Percentiles rank a stretch among this genome's conserved stretches.
Conservation (phyloP, 108 stramenopile genomes). For the Nitzschia putrida region DNA sequence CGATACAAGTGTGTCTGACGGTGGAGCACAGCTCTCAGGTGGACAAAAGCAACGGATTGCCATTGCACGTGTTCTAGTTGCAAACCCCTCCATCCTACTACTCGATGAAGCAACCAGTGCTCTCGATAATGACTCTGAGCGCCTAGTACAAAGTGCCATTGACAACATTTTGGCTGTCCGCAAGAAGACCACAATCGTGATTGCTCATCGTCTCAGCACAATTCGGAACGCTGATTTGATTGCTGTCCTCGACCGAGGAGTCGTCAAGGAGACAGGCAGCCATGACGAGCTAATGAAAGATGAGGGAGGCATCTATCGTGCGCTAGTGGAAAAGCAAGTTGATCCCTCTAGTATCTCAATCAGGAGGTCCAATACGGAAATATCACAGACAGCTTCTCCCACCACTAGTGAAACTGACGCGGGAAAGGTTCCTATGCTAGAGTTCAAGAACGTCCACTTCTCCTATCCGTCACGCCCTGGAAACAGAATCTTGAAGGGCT, state of each 20-base stretch:
- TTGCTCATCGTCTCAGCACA: constrained; percentile 88
- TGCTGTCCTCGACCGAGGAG: constrained; percentile 68
- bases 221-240: constrained; percentile 85
- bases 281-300: constrained; percentile 74
- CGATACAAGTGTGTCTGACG: constrained; percentile 87
- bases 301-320: constrained; percentile 18
- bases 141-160: constrained; percentile 87
- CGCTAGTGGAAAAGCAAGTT: background rate
- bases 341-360: background rate
- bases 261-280: constrained; percentile 74
- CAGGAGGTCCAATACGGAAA: background rate
- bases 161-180: constrained; percentile 64
- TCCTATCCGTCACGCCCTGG: constrained; percentile 91
- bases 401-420: background rate
- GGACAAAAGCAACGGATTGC: constrained; percentile 97
- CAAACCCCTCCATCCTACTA: constrained; percentile 75
- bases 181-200: constrained; percentile 81
- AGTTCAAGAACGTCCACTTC: constrained; percentile 78
- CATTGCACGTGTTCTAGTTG: constrained; percentile 84
- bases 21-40: constrained; percentile 83
- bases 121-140: constrained; percentile 82
- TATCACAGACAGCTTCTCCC: background rate
- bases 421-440: constrained; percentile 1
- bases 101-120: constrained; percentile 87
- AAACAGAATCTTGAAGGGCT: constrained; percentile 57